Conservation (phyloP, 768 basidiomycete species). For the Suillus discolor region DNA sequence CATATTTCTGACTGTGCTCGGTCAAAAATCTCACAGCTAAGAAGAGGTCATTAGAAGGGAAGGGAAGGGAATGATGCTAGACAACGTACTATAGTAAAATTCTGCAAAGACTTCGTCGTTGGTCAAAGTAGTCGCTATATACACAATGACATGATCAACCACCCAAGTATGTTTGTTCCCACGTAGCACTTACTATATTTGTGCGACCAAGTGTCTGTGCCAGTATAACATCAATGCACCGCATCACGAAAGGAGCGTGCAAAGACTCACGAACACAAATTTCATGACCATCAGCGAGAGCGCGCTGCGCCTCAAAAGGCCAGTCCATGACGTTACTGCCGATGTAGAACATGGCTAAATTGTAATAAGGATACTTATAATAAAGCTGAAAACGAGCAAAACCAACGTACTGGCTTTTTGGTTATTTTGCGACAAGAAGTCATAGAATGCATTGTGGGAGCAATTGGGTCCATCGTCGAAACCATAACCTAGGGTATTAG, state of each 20-base stretch:
- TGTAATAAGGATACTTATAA: conserved; percentile 2
- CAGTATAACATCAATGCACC: not conserved
- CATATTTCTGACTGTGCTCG: not conserved
- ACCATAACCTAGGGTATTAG: conserved; percentile 56
- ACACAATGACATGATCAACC: not conserved
- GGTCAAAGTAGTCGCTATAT: conserved; percentile 55
- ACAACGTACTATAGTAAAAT: conserved; percentile 65
- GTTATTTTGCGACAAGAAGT: conserved; percentile 50
- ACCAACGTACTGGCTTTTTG: conserved; percentile 60
- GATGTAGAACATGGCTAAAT: conserved; percentile 60
- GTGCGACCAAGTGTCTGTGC: conserved; percentile 35
- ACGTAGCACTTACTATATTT: conserved; percentile 45
- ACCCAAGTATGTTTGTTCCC: not conserved
- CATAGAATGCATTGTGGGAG: conserved; percentile 63
- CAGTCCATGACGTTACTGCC: conserved; percentile 59
- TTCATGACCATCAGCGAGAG: conserved; percentile 57
- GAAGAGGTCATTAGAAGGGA: not conserved
- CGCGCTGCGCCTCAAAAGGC: conserved; percentile 59
- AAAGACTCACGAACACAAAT: conserved; percentile 58
- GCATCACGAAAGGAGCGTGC: not conserved
- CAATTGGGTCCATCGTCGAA: conserved; percentile 72
- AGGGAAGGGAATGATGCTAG: not conserved
- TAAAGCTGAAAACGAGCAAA: too few species aligned
- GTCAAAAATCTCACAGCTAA: conserved; percentile 25
- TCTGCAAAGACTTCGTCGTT: conserved; percentile 76